A percentile compares a stretch with the other conserved stretches of the same genome.
Conservation (phyloP, 2,329 filamentous ascomycete species). For the Xylariaceae sp. region DNA sequence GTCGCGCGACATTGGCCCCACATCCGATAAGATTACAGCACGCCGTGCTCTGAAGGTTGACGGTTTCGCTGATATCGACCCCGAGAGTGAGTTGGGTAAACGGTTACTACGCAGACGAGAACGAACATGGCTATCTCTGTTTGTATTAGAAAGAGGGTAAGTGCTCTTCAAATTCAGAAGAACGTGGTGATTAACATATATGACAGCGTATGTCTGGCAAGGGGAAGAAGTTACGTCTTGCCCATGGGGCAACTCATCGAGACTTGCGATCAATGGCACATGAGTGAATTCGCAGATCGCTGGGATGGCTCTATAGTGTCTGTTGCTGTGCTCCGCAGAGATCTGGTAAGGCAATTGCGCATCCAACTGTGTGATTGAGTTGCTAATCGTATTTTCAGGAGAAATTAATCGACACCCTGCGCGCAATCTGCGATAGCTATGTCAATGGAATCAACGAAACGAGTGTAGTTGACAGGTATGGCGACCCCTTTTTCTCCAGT, state of each 20-base stretch:
- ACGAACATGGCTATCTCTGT: conserved; percentile 65
- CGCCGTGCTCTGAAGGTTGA: conserved; percentile 61
- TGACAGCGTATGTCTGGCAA: conserved; percentile 58
- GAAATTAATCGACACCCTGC: conserved; percentile 51
- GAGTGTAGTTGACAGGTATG: conserved; percentile 47
- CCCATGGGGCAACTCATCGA: conserved; percentile 61
- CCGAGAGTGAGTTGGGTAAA: conserved; percentile 54
- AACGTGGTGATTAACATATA: conserved; percentile 17
- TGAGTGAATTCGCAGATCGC: conserved; percentile 55
- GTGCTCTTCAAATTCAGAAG: conserved; percentile 8
- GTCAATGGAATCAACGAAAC: conserved; percentile 45
- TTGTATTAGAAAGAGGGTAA: conserved; percentile 65
- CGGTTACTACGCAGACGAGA: conserved; percentile 60
- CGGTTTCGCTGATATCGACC: conserved; percentile 60
- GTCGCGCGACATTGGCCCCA: conserved; percentile 46
- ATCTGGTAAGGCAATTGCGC: conserved; percentile 45
- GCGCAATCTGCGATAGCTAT: conserved; percentile 55
- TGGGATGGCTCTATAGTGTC: conserved; percentile 68
- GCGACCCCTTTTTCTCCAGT: not conserved
- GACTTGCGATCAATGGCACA: conserved; percentile 65
- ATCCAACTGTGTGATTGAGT: not conserved
- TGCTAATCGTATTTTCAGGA: conserved; percentile 36
- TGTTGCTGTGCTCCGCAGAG: conserved; percentile 62
- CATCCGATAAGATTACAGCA: conserved; percentile 64
- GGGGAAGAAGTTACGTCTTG: conserved; percentile 63